phyloP scores from a whole-genome alignment of 2,329 filamentous ascomycete species.

The Penicillium thymicola region DNA sequence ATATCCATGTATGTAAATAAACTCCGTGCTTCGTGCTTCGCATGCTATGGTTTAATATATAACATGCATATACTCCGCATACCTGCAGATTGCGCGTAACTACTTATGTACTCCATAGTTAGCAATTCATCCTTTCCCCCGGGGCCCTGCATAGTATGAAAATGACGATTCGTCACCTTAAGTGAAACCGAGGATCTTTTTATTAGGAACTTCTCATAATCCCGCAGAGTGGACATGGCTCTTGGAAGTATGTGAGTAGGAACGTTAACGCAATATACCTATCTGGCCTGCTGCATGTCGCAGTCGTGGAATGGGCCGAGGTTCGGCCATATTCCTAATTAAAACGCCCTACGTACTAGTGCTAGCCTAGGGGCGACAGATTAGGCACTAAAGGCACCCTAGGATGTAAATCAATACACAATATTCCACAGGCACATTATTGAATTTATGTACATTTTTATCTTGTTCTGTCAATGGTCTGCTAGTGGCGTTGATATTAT shows the following conservation, averaged over 20 bases:
- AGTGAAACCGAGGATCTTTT: background rate
- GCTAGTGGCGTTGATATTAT: background rate
- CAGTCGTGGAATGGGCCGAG: no score
- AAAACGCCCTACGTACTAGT: background rate
- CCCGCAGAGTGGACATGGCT: background rate
- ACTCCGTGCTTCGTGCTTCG: background rate
- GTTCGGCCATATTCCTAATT: background rate
- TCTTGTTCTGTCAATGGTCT: background rate
- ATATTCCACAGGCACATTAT: background rate
- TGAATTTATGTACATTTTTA: background rate
- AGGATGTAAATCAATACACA: background rate
- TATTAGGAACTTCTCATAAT: background rate
- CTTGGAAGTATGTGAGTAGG: background rate
- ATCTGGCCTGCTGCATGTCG: background rate
- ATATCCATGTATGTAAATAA: background rate
- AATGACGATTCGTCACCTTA: background rate
- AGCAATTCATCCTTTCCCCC: background rate
- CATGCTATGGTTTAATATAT: background rate
- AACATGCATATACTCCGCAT: background rate
- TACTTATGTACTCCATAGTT: background rate
- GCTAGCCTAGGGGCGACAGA: background rate
- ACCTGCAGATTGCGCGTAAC: background rate
- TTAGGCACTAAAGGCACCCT: background rate
- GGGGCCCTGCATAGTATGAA: background rate
- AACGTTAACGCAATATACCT: background rate